phyloP scores from a whole-genome alignment of 1,284 basidiomycete species.

The Sporisorium iseilematis-ciliati region DNA sequence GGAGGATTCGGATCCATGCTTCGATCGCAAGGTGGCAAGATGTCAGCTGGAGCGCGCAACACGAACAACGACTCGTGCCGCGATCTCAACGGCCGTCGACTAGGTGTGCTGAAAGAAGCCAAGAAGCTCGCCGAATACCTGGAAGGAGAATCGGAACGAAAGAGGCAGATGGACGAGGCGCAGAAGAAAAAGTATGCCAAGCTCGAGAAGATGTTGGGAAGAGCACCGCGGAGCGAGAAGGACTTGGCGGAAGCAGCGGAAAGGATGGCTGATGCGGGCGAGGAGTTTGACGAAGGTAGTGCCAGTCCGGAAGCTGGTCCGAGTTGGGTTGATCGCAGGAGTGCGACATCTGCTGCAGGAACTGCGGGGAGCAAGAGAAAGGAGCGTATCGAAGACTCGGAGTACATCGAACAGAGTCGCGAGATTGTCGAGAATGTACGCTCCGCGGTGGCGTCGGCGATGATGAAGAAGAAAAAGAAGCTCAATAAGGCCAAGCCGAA shows the following conservation, averaged over 20 bases:
- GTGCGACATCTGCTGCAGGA: constrained; percentile 69
- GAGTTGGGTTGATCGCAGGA: constrained; percentile 11
- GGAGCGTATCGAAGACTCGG: constrained; percentile 85
- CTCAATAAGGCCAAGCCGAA: constrained; percentile 36
- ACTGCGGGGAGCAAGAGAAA: constrained; percentile 78
- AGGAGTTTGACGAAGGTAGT: constrained; percentile 49
- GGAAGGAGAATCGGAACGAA: constrained; percentile 83
- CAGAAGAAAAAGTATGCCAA: constrained; percentile 85
- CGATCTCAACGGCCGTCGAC: constrained; percentile 87
- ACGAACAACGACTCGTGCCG: constrained; percentile 92
- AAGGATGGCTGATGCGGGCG: constrained; percentile 62
- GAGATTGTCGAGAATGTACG: constrained; percentile 93
- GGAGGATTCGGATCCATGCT: constrained; percentile 97
- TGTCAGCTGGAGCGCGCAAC: constrained; percentile 78
- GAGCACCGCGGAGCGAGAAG: constrained; percentile 54
- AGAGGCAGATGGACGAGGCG: constrained; percentile 76
- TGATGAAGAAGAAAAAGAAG: constrained; percentile 58
- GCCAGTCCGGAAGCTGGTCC: constrained; percentile 33
- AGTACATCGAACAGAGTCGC: constrained; percentile 90
- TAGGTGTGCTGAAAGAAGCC: constrained; percentile 95
- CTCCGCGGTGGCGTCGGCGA: constrained; percentile 80
- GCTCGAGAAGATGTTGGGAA: constrained; percentile 74
- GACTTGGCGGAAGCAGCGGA: constrained; percentile 69
- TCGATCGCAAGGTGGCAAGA: constrained; percentile 93
- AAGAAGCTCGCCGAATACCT: constrained; percentile 92